Conservation (phyloP, 805 yeast species). For the Starmerella sp. region DNA sequence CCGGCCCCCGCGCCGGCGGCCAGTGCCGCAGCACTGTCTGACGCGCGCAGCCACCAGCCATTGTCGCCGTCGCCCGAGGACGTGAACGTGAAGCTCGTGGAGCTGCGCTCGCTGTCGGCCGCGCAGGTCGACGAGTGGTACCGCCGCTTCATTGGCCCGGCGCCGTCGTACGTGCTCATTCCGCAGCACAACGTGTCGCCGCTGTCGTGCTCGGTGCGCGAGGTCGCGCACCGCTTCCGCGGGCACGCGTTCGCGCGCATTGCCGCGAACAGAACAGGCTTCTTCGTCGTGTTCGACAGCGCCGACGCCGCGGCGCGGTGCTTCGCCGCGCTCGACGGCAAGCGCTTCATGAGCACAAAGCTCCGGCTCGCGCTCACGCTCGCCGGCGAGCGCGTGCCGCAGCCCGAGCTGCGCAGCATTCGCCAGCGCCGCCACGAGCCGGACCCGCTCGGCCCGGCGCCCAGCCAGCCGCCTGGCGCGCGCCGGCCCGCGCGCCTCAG, state of each 20-base stretch:
- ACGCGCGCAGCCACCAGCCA: background rate
- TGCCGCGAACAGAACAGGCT: constrained; percentile 8
- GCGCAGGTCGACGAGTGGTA: constrained; percentile 9
- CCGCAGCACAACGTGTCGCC: background rate
- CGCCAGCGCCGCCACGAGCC: background rate
- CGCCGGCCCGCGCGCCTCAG: background rate
- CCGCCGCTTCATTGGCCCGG: constrained; percentile 2
- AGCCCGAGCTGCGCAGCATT: background rate
- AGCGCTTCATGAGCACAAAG: background rate
- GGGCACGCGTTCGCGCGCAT: background rate
- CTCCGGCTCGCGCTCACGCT: constrained; percentile 5
- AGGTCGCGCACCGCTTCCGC: background rate
- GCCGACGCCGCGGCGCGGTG: constrained; percentile 1
- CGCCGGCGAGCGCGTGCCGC: background rate
- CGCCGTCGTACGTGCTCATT: constrained; percentile 9
- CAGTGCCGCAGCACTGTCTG: background rate
- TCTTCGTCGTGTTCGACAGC: constrained; percentile 4
- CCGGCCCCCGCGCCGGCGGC: background rate
- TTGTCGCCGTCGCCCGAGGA: background rate
- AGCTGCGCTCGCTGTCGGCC: constrained; percentile 1
- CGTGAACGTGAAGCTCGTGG: background rate
- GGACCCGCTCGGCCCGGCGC: background rate
- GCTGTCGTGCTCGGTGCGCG: background rate
- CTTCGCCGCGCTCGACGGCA: background rate
- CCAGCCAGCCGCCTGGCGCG: background rate